A percentile compares a stretch with the other conserved stretches of the same genome.
phyloP scores from a whole-genome alignment of 164 flowering plant genomes.

The Magnolia officinalis region DNA sequence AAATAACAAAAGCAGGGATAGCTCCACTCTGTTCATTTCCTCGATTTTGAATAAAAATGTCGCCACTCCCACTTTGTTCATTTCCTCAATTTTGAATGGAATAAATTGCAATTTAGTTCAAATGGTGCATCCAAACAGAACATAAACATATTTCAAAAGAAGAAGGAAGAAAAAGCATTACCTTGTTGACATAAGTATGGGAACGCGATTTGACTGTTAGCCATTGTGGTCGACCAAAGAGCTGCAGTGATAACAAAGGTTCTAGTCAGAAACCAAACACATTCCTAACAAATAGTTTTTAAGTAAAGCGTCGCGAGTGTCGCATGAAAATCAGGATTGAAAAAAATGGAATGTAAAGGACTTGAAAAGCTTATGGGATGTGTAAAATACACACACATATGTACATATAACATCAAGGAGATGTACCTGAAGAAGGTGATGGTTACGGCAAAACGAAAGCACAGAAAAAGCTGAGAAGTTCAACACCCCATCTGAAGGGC shows the following conservation, averaged over 20 bases:
- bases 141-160: background rate
- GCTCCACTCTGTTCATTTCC: background rate
- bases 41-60: too few relatives aligned
- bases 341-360: background rate
- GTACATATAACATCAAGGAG: background rate
- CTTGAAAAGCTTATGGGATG: too few relatives aligned
- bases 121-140: background rate
- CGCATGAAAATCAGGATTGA: background rate
- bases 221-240: conserved; percentile 93
- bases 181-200: conserved; percentile 68
- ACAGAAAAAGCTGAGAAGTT: conserved; percentile 80
- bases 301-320: background rate
- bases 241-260: conserved; percentile 30
- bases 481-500: conserved; percentile 72
- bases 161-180: conserved; percentile 11
- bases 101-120: background rate
- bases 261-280: background rate
- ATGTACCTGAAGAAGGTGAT: conserved; percentile 86
- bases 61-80: background rate
- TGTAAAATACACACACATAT: background rate
- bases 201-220: conserved; percentile 78
- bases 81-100: background rate
- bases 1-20: background rate
- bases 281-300: background rate
- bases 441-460: conserved; percentile 90